Evolutionary conservation across 768 basidiomycete species (phyloP).

Genomic region (Boletellus ananas): DNA sequence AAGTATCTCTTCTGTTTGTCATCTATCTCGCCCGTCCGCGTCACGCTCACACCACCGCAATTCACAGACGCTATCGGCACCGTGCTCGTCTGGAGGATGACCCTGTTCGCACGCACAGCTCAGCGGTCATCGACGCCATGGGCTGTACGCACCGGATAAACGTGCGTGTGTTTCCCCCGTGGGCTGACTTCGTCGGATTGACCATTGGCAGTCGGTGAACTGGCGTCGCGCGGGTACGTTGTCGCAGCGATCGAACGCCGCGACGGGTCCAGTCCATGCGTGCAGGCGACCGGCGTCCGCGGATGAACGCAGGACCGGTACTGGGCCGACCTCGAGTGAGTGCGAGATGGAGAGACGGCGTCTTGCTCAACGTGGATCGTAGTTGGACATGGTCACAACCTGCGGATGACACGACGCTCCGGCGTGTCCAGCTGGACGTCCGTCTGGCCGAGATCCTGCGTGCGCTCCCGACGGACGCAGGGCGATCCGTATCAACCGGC

Average conservation of each 20-base stretch:
- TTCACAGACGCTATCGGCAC: slow-evolving; percentile 21
- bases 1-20: slow-evolving; percentile 22
- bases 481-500: neutral
- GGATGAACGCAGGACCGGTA: slow-evolving; percentile 30
- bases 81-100: slow-evolving; percentile 29
- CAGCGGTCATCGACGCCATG: slow-evolving; percentile 17
- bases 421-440: slow-evolving; percentile 32
- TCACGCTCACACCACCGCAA: too few species aligned
- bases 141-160: slow-evolving; percentile 41
- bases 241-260: slow-evolving; percentile 46
- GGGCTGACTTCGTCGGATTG: neutral
- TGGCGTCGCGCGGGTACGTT: slow-evolving; percentile 44
- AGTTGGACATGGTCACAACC: slow-evolving; percentile 31
- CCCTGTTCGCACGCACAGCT: slow-evolving; percentile 32
- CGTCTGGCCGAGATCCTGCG: slow-evolving; percentile 36
- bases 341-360: neutral
- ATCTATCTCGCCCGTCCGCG: too few species aligned
- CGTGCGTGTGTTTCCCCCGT: slow-evolving; percentile 3
- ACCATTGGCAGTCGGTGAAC: slow-evolving; percentile 35
- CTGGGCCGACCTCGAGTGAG: slow-evolving; percentile 29
- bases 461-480: slow-evolving; percentile 8
- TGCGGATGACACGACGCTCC: slow-evolving; percentile 30
- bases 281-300: slow-evolving; percentile 17
- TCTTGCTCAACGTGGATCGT: neutral
- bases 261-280: slow-evolving; percentile 43